A percentile compares a stretch with the other conserved stretches of the same genome.
Conservation (phyloP, 2,329 filamentous ascomycete genomes). For the Metarhizium humberi region DNA sequence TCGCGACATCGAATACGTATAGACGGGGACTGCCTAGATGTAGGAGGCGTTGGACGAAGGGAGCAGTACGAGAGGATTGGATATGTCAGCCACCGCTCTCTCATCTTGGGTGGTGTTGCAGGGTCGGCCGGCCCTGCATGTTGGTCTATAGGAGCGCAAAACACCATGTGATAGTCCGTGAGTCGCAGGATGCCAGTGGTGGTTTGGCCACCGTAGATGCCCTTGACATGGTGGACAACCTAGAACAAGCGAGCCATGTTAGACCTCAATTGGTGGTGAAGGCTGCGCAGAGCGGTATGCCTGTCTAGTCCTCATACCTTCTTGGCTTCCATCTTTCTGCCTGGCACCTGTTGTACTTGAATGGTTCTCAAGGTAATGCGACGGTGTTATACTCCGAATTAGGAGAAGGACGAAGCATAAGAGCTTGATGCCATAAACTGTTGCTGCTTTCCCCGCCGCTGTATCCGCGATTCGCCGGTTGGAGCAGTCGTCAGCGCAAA, state of each 20-base stretch:
- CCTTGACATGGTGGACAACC: slow-evolving; percentile 49
- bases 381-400: neutral
- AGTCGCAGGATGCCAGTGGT: slow-evolving; percentile 49
- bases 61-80: slow-evolving; percentile 80
- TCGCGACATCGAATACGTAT: slow-evolving; percentile 86
- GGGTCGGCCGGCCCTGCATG: slow-evolving; percentile 12
- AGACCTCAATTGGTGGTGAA: neutral
- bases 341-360: neutral
- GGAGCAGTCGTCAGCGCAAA: slow-evolving; percentile 1
- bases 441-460: neutral
- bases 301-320: slow-evolving; percentile 23
- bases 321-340: slow-evolving; percentile 28
- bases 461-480: neutral
- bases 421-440: neutral
- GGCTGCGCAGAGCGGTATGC: neutral
- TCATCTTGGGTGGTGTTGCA: slow-evolving; percentile 22
- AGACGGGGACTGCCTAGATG: slow-evolving; percentile 63
- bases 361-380: neutral
- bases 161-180: slow-evolving; percentile 53
- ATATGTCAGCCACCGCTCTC: slow-evolving; percentile 89
- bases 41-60: slow-evolving; percentile 62
- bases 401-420: neutral
- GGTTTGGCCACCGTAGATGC: slow-evolving; percentile 48
- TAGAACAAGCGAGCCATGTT: slow-evolving; percentile 12
- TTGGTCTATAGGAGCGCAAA: slow-evolving; percentile 33